Evolutionary conservation across 2,329 filamentous ascomycete genomes (phyloP), one percentile per base, ranked within the genome.

Genomic region (Bipolaris victoriae): DNA sequence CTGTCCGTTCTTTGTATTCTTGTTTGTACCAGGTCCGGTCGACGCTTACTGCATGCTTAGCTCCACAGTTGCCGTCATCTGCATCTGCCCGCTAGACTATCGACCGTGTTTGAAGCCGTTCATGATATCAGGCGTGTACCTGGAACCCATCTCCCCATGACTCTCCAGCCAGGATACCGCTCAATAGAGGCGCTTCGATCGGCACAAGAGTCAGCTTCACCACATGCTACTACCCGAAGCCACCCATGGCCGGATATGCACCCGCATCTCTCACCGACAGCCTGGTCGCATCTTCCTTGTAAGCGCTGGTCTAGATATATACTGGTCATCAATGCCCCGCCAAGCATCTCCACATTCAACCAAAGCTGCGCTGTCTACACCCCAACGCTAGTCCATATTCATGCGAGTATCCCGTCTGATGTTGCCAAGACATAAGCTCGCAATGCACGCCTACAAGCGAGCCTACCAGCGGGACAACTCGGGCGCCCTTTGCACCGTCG

Each of bases 391-490:
- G 60, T 47, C 57, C 43, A 31, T 33, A 57, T 62, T 36, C 44
- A 62, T 55, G 50, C 31, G 37, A 18, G 59, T 20, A 55, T 58
- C 15, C 48, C 40, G 54, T 56, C 54, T 43, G 41, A 47, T 45
- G 52, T 40, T 49, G 46, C 57, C 35, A 46, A 59, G 45, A 52
- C 51, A 43, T 65, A 57, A 53, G 52, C 57, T 16, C 20, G 41
- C 18, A 40, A 59, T 46, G 51, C 31, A 45, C 45, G 51, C 22
- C 36, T 61, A 62, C 52, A 60, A 56, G 39, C 55, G 58, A 49
- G 57, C 52, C 49, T 62, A 39, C 43, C 50, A 53, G 26, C 37
- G 50, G 53, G 55, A 64, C 45, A 60, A 61, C 29, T 60, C 62
- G 51, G 62, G 55, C 36, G 55, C 49, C 40, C 43, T 57, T 43